Evolutionary conservation across 2,329 filamentous ascomycete genomes (phyloP), one percentile per base, ranked within the genome.

Genomic region (Talaromyces sp.): DNA sequence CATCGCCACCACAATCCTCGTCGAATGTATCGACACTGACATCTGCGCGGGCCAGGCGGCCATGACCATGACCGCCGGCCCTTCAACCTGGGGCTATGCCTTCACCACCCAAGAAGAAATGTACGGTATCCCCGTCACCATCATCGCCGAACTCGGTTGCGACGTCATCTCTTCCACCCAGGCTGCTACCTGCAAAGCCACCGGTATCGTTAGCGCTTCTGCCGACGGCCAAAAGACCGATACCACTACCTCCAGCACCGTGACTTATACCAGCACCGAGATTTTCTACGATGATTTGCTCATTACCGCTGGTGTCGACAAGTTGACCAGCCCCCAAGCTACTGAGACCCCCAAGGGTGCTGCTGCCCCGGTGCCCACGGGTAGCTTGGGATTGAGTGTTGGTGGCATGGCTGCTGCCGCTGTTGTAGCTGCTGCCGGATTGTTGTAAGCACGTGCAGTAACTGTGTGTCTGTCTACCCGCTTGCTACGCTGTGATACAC

Each of bases 371-470:
- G 56, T 59, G 15, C 36, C 56, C 22, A 59, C 56, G 22, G 56
- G 56, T 29, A 27, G 15, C 25, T 22, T 59, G 29, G 36, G 36
- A 43, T 43, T 59, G 56, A 38, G 36, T 10, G 34, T 58, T 19
- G 31, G 36, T 31, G 56, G 56, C 27, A 59, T 59, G 56, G 56
- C 56, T 59, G 56, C 56, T 11, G 56, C 56, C 22, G 56, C 56
- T 29, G 56, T 59, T 19, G 56, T 59, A n/a, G 56, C 56, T 45
- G 56, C 56, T 31, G 56, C 56, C 29, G 56, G 56, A 45, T 43
- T 59, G 6, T 31, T 59, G 56, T 59, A 59, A 59, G 15, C 6
- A 29, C 43, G n/a, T 36, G 3, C 27, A 36, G 5, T n/a, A n/a
- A n/a, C n/a, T n/a, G n/a, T 2, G 22, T 49, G 45, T 8, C n/a